Evolutionary conservation across 2,329 filamentous ascomycete species (phyloP).

Genomic region (Claviceps pusilla): DNA sequence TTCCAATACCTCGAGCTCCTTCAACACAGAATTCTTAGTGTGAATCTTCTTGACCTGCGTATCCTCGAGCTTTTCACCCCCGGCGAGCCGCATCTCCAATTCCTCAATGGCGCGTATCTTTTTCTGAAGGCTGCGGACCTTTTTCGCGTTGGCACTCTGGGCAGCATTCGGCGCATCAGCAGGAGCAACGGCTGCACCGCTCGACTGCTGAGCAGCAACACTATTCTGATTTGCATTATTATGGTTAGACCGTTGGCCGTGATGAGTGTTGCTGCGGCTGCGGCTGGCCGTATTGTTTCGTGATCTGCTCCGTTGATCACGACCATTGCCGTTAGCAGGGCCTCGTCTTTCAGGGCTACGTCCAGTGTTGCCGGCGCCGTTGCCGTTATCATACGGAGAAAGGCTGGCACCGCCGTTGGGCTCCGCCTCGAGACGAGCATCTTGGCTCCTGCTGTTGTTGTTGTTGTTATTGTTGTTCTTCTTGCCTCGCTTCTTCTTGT

Average conservation of each 20-base stretch:
- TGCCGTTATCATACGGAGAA: slow-evolving; percentile 25
- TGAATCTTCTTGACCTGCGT: slow-evolving; percentile 97
- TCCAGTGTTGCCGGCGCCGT: slow-evolving; percentile 24
- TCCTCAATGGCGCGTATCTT: slow-evolving; percentile 97
- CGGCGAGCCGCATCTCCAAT: slow-evolving; percentile 87
- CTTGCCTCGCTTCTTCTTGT: slow-evolving; percentile 95
- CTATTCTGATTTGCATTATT: slow-evolving; percentile 12
- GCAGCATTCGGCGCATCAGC: slow-evolving; percentile 22
- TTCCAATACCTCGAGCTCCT: slow-evolving; percentile 56
- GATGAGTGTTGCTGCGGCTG: slow-evolving; percentile 38
- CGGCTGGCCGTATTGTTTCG: slow-evolving; percentile 36
- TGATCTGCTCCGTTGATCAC: slow-evolving; percentile 43
- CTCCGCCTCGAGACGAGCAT: slow-evolving; percentile 38
- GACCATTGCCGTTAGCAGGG: slow-evolving; percentile 17
- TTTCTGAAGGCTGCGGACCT: slow-evolving; percentile 83
- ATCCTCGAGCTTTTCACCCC: slow-evolving; percentile 92
- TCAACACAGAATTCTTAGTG: slow-evolving; percentile 70
- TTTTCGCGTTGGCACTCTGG: slow-evolving; percentile 74
- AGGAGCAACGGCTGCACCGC: slow-evolving; percentile 29
- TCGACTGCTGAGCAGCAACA: slow-evolving; percentile 5
- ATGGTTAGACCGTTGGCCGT: slow-evolving; percentile 16
- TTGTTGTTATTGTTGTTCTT: slow-evolving; percentile 46
- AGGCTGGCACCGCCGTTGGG: slow-evolving; percentile 32
- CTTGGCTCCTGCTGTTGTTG: slow-evolving; percentile 30
- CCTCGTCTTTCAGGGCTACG: slow-evolving; percentile 54